Conservation (phyloP, 257 asterid species). For the Mitragyna speciosa region DNA sequence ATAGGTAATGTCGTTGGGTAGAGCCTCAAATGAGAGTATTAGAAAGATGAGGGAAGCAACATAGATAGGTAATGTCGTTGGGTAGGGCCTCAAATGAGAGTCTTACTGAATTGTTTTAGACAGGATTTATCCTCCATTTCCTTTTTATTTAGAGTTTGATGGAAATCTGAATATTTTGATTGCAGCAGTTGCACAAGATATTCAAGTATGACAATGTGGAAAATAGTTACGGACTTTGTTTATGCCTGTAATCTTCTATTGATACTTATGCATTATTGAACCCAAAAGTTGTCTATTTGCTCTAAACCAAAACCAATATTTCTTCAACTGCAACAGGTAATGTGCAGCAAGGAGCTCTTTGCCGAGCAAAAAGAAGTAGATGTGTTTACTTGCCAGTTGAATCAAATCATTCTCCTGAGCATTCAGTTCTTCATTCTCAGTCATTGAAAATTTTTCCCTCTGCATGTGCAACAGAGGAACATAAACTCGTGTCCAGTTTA, state of each 20-base stretch:
- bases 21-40: not conserved
- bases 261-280: not conserved
- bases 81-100: not conserved
- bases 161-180: not conserved
- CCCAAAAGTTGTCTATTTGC: not conserved
- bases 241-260: not conserved
- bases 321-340: constrained; percentile 16
- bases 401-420: constrained; percentile 12
- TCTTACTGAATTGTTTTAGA: not conserved
- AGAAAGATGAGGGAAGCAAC: not conserved
- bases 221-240: not conserved
- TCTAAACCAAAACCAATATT: not conserved
- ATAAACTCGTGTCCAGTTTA: not conserved
- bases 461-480: not conserved
- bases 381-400: constrained; percentile 17
- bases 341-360: constrained; percentile 15
- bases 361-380: constrained; percentile 36
- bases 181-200: not conserved
- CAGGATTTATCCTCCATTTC: not conserved
- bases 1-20: not conserved
- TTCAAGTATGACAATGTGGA: not conserved
- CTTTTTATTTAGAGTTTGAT: too few species aligned
- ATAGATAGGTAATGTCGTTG: not conserved
- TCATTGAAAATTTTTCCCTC: not conserved
- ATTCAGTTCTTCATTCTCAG: constrained; percentile 16